Evolutionary conservation across 1,284 basidiomycete species (phyloP).

Genomic region (Puccinia brachypodii): DNA sequence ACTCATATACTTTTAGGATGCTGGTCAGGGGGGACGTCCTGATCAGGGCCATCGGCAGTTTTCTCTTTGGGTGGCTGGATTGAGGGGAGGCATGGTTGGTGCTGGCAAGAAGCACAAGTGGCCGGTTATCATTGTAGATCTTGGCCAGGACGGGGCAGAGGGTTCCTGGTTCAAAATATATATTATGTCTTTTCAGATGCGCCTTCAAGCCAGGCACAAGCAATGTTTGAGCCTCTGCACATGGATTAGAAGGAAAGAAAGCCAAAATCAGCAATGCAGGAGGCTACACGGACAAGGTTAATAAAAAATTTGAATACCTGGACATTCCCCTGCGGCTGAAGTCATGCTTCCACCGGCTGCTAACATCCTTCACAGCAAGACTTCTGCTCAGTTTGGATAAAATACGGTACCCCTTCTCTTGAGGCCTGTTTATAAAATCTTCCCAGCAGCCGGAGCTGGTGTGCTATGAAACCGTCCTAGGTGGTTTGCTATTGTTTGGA

Average conservation of each 20-base stretch:
- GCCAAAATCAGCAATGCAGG: background rate
- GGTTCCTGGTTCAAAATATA: background rate
- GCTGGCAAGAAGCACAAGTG: background rate
- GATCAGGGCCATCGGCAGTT: background rate
- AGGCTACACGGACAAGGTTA: background rate
- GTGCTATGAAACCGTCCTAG: background rate
- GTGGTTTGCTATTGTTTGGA: background rate
- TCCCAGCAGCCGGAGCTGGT: background rate
- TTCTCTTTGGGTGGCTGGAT: background rate
- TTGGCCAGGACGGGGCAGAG: background rate
- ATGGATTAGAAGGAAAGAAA: background rate
- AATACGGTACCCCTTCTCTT: background rate
- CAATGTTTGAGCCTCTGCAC: background rate
- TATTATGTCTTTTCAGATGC: background rate
- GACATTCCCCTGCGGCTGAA: background rate
- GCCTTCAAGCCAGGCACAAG: background rate
- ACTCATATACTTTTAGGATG: background rate
- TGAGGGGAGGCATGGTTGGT: background rate
- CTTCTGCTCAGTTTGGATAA: background rate
- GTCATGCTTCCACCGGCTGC: background rate
- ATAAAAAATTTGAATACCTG: background rate
- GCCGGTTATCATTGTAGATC: background rate
- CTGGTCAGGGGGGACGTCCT: background rate
- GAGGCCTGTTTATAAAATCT: background rate
- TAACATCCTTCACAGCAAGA: background rate